phyloP scores from a whole-genome alignment of 495 filamentous ascomycete species.

The Penicillium longicatenatum region DNA sequence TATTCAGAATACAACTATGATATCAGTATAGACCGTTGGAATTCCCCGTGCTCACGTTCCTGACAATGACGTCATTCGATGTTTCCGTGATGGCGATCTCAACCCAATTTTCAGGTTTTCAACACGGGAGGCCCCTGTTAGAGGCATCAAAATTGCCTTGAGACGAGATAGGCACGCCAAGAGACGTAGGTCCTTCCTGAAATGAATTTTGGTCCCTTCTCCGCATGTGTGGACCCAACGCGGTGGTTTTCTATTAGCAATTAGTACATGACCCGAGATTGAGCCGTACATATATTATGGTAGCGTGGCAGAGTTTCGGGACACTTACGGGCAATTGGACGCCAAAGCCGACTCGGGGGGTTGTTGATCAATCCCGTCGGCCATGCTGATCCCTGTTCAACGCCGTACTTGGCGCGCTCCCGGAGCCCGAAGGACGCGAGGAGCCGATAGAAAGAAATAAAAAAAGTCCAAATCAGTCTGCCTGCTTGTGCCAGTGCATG shows the following conservation, averaged over 20 bases:
- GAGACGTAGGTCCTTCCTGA: background rate
- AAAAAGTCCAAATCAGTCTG: background rate
- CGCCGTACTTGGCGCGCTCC: slow-evolving; percentile 8
- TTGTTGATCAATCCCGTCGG: slow-evolving; percentile 6
- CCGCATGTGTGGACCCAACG: background rate
- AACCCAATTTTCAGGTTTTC: background rate
- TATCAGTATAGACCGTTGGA: background rate
- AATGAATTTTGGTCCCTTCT: background rate
- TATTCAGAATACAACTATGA: background rate
- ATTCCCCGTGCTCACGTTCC: background rate
- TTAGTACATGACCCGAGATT: background rate
- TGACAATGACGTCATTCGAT: slow-evolving; percentile 11
- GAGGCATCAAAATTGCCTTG: too few species aligned
- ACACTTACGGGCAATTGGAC: background rate
- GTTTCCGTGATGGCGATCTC: slow-evolving; percentile 2
- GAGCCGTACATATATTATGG: background rate
- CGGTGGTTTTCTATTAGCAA: background rate
- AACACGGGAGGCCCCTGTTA: background rate
- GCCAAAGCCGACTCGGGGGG: slow-evolving; percentile 18
- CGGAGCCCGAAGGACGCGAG: background rate
- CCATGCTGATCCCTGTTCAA: slow-evolving; percentile 16
- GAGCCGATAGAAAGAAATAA: background rate
- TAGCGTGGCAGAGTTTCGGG: background rate
- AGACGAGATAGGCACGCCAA: background rate
- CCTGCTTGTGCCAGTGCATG: background rate